phyloP scores from a whole-genome alignment of 805 yeast genomes.

The Ogataea methylovora region DNA sequence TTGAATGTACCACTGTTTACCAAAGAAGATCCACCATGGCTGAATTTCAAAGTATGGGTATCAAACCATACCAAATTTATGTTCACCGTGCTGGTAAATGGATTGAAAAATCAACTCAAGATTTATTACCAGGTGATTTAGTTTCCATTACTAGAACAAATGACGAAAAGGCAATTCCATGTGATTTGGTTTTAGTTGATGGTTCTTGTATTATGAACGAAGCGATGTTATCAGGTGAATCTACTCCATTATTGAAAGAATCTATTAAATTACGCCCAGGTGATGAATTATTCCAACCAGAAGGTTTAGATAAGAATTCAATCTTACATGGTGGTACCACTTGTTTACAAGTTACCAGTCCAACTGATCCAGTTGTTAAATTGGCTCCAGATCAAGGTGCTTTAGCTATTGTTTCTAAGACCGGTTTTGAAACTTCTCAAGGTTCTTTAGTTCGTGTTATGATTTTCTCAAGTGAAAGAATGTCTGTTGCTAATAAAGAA shows the following conservation, averaged over 20 bases:
- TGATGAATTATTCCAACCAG: slow-evolving; percentile 59
- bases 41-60: slow-evolving; percentile 96
- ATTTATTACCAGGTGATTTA: slow-evolving; percentile 84
- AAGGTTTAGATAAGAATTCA: slow-evolving; percentile 84
- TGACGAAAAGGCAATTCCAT: slow-evolving; percentile 90
- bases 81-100: slow-evolving; percentile 67
- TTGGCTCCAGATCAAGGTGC: slow-evolving; percentile 90
- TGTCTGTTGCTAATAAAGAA: slow-evolving; percentile 92
- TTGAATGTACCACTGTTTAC: slow-evolving; percentile 91
- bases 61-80: slow-evolving; percentile 78
- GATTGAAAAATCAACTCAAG: slow-evolving; percentile 61
- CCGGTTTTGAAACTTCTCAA: slow-evolving; percentile 98
- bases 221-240: slow-evolving; percentile 98
- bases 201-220: slow-evolving; percentile 96
- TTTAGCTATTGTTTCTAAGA: slow-evolving; percentile 78
- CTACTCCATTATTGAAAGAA: slow-evolving; percentile 93
- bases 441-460: slow-evolving; percentile 95
- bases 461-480: slow-evolving; percentile 95
- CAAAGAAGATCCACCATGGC: slow-evolving; percentile 92
- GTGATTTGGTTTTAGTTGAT: slow-evolving; percentile 79
- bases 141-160: slow-evolving; percentile 82
- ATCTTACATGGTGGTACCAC: slow-evolving; percentile 93
- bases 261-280: slow-evolving; percentile 78
- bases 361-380: slow-evolving; percentile 44
- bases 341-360: slow-evolving; percentile 81